Percentiles rank a stretch among this genome's conserved stretches.
These are phyloP conservation scores for Scheffersomyces cryptocercus DNA, from an alignment of 1,139 yeast genomes.

Conservation along the genomic window DNA sequence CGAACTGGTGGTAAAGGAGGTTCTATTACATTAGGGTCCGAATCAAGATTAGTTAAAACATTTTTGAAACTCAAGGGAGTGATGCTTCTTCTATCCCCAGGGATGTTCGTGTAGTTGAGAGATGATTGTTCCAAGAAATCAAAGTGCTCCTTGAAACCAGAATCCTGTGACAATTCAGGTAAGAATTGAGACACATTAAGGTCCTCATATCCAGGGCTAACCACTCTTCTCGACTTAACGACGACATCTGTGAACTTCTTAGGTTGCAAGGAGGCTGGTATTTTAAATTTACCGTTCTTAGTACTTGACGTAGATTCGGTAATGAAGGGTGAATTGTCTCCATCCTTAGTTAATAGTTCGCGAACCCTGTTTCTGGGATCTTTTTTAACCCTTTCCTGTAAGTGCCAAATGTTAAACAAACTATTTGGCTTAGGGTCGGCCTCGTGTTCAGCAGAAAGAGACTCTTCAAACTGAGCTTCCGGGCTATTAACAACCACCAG, in stretches of 20 bases:
- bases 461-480: constrained; percentile 37
- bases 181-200: constrained; percentile 41
- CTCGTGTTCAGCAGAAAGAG: constrained; percentile 47
- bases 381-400: constrained; percentile 30
- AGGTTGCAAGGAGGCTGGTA: constrained; percentile 28
- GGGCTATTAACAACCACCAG: constrained; percentile 4
- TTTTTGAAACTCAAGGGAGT: constrained; percentile 33
- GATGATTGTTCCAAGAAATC: constrained; percentile 22
- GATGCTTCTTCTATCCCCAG: constrained; percentile 20
- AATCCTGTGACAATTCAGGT: constrained; percentile 49
- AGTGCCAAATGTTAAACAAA: constrained; percentile 47
- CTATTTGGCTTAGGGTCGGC: constrained; percentile 26
- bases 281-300: constrained; percentile 3
- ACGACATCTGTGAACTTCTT: constrained; percentile 46
- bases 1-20: constrained; percentile 21
- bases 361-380: constrained; percentile 10
- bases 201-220: constrained; percentile 41
- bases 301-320: background rate
- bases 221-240: constrained; percentile 43
- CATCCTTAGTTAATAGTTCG: too few relatives aligned
- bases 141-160: constrained; percentile 47
- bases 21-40: constrained; percentile 18
- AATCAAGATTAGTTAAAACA: constrained; percentile 27
- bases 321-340: too few relatives aligned
- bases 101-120: constrained; percentile 18